Evolutionary conservation across 768 basidiomycete genomes (phyloP).

Genomic region (Tulasnella sp.): DNA sequence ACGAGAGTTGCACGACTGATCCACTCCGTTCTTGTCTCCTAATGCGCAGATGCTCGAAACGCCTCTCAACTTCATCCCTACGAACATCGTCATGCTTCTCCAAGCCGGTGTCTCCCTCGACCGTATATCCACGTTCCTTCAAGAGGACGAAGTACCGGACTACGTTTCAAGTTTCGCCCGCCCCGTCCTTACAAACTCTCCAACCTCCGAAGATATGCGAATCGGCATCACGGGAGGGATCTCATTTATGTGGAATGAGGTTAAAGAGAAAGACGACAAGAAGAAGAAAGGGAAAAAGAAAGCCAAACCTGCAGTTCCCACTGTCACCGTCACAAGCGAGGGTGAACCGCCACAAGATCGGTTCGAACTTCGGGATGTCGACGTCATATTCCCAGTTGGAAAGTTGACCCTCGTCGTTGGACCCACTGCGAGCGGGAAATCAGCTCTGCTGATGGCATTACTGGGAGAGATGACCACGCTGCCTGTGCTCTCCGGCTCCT

Average conservation of each 20-base stretch:
- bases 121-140: conserved; percentile 54
- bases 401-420: conserved; percentile 47
- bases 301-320: neutral
- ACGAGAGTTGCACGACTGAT: neutral
- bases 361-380: conserved; percentile 59
- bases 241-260: conserved; percentile 51
- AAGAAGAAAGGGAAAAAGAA: neutral
- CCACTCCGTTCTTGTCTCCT: neutral
- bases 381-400: conserved; percentile 59
- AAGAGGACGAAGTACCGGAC: conserved; percentile 57
- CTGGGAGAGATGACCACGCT: conserved; percentile 53
- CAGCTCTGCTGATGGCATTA: conserved; percentile 48
- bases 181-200: conserved; percentile 18
- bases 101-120: conserved; percentile 54
- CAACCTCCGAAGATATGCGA: conserved; percentile 22
- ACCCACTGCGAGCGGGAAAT: conserved; percentile 76
- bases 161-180: conserved; percentile 55
- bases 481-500: conserved; percentile 24
- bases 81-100: conserved; percentile 66
- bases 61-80: conserved; percentile 70
- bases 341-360: conserved; percentile 18
- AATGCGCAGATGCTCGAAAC: conserved; percentile 13
- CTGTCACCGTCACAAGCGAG: neutral
- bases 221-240: conserved; percentile 41
- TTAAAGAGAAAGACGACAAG: conserved; percentile 24